A percentile compares a stretch with the other conserved stretches of the same genome.
Evolutionary conservation across 352 stramenopile species (phyloP).

Genomic region (Pythium dissotocum): DNA sequence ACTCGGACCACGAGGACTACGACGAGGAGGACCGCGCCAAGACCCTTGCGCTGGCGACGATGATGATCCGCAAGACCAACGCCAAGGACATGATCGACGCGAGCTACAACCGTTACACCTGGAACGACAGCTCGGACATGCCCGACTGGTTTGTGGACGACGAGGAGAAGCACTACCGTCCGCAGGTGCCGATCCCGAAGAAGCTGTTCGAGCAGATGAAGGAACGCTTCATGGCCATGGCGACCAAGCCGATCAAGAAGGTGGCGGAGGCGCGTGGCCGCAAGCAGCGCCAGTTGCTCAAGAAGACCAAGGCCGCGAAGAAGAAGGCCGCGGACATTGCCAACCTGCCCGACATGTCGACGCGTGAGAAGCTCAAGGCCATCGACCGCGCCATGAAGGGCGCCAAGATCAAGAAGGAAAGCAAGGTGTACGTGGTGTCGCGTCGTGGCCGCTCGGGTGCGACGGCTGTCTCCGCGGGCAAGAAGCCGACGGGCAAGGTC

Average conservation of each 20-base stretch:
- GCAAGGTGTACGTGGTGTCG: slow-evolving; percentile 97
- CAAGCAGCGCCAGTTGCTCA: slow-evolving; percentile 93
- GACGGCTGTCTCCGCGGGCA: slow-evolving; percentile 58
- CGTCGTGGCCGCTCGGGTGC: slow-evolving; percentile 55
- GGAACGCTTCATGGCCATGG: slow-evolving; percentile 94
- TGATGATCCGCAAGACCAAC: slow-evolving; percentile 98
- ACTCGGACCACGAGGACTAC: slow-evolving; percentile 97
- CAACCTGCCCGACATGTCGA: slow-evolving; percentile 96
- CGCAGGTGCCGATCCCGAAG: slow-evolving; percentile 96
- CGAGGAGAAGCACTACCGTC: slow-evolving; percentile 96
- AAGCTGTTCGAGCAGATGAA: slow-evolving; percentile 98
- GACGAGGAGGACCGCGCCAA: slow-evolving; percentile 96
- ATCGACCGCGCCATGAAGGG: slow-evolving; percentile 97
- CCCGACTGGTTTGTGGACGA: slow-evolving; percentile 98
- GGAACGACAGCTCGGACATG: slow-evolving; percentile 96
- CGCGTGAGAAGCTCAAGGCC: slow-evolving; percentile 97
- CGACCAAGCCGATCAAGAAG: slow-evolving; percentile 98
- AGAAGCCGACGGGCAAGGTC: slow-evolving; percentile 88
- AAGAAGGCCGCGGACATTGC: slow-evolving; percentile 97
- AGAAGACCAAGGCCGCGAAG: slow-evolving; percentile 96
- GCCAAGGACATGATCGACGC: slow-evolving; percentile 98
- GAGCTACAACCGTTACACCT: slow-evolving; percentile 99
- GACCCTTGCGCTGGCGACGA: slow-evolving; percentile 96
- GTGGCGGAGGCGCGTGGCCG: slow-evolving; percentile 96
- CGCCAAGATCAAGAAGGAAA: slow-evolving; percentile 86